Conservation (phyloP, 2,329 filamentous ascomycete species). For the Fusarium robinianum region DNA sequence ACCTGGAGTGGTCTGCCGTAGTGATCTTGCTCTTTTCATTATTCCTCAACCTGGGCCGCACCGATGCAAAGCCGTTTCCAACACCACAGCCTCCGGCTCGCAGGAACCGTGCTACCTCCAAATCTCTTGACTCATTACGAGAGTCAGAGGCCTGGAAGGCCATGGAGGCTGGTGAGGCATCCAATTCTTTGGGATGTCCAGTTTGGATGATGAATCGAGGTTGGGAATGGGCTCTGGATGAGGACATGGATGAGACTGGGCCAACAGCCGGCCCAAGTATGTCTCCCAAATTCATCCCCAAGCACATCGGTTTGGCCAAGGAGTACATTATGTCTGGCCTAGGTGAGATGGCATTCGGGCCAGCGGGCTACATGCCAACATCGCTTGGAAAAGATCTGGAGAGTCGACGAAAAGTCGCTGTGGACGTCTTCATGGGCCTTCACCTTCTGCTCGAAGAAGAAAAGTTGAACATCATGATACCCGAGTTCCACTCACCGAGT, state of each 20-base stretch:
- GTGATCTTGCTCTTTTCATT: conserved; percentile 67
- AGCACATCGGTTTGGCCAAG: conserved; percentile 62
- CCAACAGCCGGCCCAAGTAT: conserved; percentile 34
- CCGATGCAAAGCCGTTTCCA: conserved; percentile 33
- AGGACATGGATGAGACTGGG: conserved; percentile 48
- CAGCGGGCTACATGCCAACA: conserved; percentile 68
- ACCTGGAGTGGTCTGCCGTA: conserved; percentile 72
- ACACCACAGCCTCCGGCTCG: conserved; percentile 38
- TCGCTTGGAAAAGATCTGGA: conserved; percentile 57
- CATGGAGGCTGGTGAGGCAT: conserved; percentile 52
- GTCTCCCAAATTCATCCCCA: conserved; percentile 50
- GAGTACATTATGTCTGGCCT: conserved; percentile 65
- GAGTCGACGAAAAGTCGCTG: conserved; percentile 62
- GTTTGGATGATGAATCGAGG: conserved; percentile 64
- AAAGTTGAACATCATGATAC: conserved; percentile 70
- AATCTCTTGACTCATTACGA: conserved; percentile 43
- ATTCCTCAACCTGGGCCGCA: conserved; percentile 62
- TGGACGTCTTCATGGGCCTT: conserved; percentile 73
- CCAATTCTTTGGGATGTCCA: conserved; percentile 55
- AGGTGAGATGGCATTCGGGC: conserved; percentile 59
- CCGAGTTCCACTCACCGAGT: conserved; percentile 50
- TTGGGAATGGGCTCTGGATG: conserved; percentile 74
- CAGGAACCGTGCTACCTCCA: conserved; percentile 41
- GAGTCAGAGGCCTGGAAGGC: conserved; percentile 53
- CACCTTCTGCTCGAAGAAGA: conserved; percentile 90